Evolutionary conservation across 2,329 filamentous ascomycete species (phyloP).

Genomic region (Rutstroemia sp.): DNA sequence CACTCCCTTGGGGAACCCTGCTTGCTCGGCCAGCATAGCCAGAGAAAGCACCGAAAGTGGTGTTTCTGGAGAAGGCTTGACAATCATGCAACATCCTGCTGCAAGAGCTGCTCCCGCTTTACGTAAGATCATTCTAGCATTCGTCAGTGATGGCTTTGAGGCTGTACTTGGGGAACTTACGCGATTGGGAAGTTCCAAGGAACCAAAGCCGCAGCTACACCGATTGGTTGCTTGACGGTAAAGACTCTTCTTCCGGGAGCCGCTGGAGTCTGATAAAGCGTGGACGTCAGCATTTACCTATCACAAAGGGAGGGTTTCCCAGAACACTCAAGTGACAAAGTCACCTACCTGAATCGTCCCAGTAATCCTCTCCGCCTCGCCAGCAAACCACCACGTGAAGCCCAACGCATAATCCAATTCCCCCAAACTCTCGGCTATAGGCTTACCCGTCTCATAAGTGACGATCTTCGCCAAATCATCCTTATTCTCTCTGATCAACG

Average conservation of each 20-base stretch:
- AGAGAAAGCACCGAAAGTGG: constrained; percentile 49
- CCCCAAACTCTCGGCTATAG: constrained; percentile 42
- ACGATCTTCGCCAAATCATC: constrained; percentile 57
- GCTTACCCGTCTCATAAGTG: constrained; percentile 51
- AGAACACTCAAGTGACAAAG: neutral
- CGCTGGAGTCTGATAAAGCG: constrained; percentile 38
- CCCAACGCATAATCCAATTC: constrained; percentile 46
- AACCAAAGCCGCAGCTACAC: constrained; percentile 59
- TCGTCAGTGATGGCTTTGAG: neutral
- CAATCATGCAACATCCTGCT: constrained; percentile 67
- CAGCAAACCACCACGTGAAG: constrained; percentile 49
- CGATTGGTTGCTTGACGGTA: constrained; percentile 68
- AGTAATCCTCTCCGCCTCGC: constrained; percentile 54
- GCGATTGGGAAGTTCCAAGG: constrained; percentile 69
- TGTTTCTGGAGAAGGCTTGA: constrained; percentile 64
- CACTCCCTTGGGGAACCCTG: constrained; percentile 51
- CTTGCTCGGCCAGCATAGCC: constrained; percentile 45
- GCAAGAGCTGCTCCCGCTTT: constrained; percentile 63
- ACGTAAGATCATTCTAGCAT: constrained; percentile 47
- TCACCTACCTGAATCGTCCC: constrained; percentile 42
- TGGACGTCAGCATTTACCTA: neutral
- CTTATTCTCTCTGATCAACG: constrained; percentile 52
- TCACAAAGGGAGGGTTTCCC: neutral
- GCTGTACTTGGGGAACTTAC: constrained; percentile 21
- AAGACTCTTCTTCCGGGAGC: constrained; percentile 58